Evolutionary conservation across 192 early-diverging fungal genomes (phyloP).

Genomic region (Nowakowskiella sp.): DNA sequence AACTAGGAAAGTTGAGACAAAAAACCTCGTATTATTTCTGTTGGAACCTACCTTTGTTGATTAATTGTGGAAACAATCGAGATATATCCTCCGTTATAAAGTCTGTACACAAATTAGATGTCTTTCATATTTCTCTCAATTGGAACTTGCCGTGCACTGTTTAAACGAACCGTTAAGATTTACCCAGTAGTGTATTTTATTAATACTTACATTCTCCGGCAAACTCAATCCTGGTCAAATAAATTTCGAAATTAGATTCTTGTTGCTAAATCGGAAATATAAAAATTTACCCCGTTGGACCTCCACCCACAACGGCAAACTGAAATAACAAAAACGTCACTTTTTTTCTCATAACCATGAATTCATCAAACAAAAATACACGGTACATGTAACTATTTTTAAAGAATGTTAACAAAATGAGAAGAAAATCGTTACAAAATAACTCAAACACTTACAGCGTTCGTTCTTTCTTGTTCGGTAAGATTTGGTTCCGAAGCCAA

Average conservation of each 20-base stretch:
- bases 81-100: constrained; percentile 76
- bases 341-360: not conserved
- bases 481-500: constrained; percentile 60
- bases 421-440: not conserved
- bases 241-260: not conserved
- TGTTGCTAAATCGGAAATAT: not conserved
- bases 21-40: too few relatives aligned
- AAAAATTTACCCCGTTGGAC: constrained; percentile 57
- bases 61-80: constrained; percentile 62
- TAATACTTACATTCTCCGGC: constrained; percentile 22
- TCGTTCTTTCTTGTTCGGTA: constrained; percentile 50
- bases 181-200: not conserved
- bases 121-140: not conserved
- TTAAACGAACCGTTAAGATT: not conserved
- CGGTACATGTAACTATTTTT: not conserved
- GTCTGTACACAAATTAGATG: constrained; percentile 31
- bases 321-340: constrained; percentile 62
- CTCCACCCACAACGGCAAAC: constrained; percentile 82
- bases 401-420: not conserved
- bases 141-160: constrained; percentile 6
- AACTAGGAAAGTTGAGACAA: too few relatives aligned
- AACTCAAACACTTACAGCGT: not conserved
- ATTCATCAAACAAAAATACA: not conserved
- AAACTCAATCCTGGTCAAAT: constrained; percentile 51
- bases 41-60: constrained; percentile 26